A percentile compares a stretch with the other conserved stretches of the same genome.
Conservation (phyloP, 2,329 filamentous ascomycete genomes). For the Dissoconium aciculare region DNA sequence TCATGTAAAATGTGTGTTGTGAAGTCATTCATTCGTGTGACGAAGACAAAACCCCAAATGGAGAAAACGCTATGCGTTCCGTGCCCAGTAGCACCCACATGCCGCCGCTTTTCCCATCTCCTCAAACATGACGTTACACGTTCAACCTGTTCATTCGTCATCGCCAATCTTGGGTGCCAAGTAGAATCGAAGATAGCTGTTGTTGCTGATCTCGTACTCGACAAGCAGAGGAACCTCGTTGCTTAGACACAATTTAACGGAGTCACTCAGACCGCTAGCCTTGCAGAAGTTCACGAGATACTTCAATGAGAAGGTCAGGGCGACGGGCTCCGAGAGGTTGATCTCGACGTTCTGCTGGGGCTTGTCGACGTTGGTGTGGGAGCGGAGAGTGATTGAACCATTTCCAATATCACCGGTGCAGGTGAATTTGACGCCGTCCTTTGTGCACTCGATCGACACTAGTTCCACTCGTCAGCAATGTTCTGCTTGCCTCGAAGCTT, state of each 20-base stretch:
- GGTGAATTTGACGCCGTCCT: constrained; percentile 92
- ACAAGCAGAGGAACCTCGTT: constrained; percentile 93
- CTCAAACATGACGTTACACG: too few species aligned
- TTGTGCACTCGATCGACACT: constrained; percentile 93
- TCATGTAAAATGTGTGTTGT: too few species aligned
- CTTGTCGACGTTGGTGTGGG: constrained; percentile 80
- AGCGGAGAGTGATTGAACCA: constrained; percentile 80
- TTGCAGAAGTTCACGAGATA: constrained; percentile 99
- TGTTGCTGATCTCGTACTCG: constrained; percentile 69
- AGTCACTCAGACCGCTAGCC: constrained; percentile 64
- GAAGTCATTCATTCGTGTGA: too few species aligned
- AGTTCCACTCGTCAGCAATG: constrained; percentile 15
- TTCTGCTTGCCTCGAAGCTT: neutral
- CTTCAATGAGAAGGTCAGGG: constrained; percentile 94
- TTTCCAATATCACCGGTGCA: constrained; percentile 92
- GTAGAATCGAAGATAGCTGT: constrained; percentile 91
- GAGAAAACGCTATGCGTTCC: too few species aligned
- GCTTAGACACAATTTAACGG: constrained; percentile 85
- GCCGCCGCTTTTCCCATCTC: too few species aligned
- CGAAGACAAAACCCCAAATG: too few species aligned
- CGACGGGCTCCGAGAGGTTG: constrained; percentile 78
- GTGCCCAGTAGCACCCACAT: too few species aligned
- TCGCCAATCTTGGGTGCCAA: constrained; percentile 85
- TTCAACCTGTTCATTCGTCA: too few species aligned
- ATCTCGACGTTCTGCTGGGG: constrained; percentile 74